Conservation (phyloP, 1,139 yeast genomes). For the Candida smagusa region DNA sequence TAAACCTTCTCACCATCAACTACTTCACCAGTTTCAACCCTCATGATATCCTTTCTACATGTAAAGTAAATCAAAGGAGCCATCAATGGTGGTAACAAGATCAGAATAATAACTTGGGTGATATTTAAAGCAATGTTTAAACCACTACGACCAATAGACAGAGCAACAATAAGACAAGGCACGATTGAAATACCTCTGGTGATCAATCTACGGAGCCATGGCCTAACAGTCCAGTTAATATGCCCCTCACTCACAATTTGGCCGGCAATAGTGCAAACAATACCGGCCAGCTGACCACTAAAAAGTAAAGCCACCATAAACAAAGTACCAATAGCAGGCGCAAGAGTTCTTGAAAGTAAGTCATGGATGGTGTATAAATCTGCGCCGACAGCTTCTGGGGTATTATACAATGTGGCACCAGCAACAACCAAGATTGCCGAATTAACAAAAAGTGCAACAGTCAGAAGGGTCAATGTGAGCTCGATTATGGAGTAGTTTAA, state of each 20-base stretch:
- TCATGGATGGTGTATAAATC: conserved; percentile 73
- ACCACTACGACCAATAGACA: conserved; percentile 67
- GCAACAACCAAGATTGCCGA: conserved; percentile 72
- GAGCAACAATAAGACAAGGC: conserved; percentile 65
- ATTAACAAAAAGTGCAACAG: conserved; percentile 73
- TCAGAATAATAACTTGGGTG: conserved; percentile 69
- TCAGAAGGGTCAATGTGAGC: conserved; percentile 58
- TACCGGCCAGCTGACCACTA: conserved; percentile 80
- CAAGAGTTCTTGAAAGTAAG: conserved; percentile 55
- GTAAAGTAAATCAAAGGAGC: conserved; percentile 78
- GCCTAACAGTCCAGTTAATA: conserved; percentile 66
- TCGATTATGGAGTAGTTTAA: conserved; percentile 64
- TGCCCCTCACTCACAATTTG: conserved; percentile 82
- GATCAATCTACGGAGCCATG: conserved; percentile 66
- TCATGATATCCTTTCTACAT: conserved; percentile 55
- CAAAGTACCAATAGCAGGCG: conserved; percentile 68
- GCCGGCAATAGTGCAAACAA: conserved; percentile 79
- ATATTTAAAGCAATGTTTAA: conserved; percentile 67
- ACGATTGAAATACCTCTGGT: conserved; percentile 71
- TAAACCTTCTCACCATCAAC: conserved; percentile 20
- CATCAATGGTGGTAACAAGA: conserved; percentile 67
- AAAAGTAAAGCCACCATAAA: conserved; percentile 73
- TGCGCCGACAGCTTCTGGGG: conserved; percentile 63
- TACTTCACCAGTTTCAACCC: conserved; percentile 34
- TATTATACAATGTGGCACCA: conserved; percentile 62